Conservation (phyloP, 768 basidiomycete genomes). For the Lyophyllum decastes region DNA sequence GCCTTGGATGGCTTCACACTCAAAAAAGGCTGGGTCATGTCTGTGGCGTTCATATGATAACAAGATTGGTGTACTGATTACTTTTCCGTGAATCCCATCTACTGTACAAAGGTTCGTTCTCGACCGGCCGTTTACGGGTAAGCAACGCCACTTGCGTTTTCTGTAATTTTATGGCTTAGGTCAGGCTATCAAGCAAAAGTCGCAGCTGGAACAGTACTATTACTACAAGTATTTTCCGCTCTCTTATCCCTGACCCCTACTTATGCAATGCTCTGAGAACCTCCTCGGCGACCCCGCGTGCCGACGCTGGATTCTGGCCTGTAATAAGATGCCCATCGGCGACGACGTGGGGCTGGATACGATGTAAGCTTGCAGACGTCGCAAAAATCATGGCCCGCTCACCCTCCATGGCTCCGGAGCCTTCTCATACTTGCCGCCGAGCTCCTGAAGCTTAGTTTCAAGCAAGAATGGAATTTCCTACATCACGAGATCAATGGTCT, state of each 20-base stretch:
- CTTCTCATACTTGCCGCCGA: constrained; percentile 71
- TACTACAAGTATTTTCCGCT: neutral
- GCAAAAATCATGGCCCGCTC: constrained; percentile 26
- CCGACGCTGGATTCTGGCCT: constrained; percentile 77
- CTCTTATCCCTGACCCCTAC: neutral
- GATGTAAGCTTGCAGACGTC: neutral
- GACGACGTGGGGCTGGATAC: constrained; percentile 46
- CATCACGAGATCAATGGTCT: neutral
- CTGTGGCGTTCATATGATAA: constrained; percentile 63
- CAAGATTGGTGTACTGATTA: constrained; percentile 5
- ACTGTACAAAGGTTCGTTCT: neutral
- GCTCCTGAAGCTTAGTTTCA: constrained; percentile 60
- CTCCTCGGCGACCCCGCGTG: constrained; percentile 54
- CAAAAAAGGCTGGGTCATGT: constrained; percentile 86
- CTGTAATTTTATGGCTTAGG: neutral
- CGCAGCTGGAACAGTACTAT: neutral
- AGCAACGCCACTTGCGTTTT: neutral
- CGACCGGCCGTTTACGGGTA: neutral
- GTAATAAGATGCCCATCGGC: constrained; percentile 63
- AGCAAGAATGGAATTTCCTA: constrained; percentile 71
- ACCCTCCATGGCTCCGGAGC: constrained; percentile 57
- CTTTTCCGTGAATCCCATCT: neutral
- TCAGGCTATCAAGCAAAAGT: neutral
- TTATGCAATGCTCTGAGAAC: constrained; percentile 51
- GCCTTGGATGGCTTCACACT: constrained; percentile 84